phyloP scores from a whole-genome alignment of 148 eudicot species.

The Spergularia bocconei region DNA sequence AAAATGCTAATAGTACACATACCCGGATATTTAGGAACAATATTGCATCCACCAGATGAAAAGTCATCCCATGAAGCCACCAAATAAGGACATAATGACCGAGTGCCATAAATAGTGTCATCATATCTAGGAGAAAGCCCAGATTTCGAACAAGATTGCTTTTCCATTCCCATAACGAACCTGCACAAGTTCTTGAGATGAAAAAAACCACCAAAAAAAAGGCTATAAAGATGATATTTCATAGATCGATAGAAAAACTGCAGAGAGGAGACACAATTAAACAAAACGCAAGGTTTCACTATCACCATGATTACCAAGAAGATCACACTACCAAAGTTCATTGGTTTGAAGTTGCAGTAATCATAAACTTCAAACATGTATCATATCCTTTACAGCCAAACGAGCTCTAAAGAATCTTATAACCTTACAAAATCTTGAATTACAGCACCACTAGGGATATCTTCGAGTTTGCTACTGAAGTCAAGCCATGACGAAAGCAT shows the following conservation, averaged over 20 bases:
- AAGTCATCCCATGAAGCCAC: conserved; percentile 99
- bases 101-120: conserved; percentile 87
- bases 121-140: conserved; percentile 87
- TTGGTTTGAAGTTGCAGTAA: neutral
- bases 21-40: conserved; percentile 92
- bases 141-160: conserved; percentile 72
- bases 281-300: neutral
- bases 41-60: conserved; percentile 87
- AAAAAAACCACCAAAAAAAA: conserved; percentile 3
- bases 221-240: neutral
- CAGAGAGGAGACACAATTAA: neutral
- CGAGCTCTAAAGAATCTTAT: neutral
- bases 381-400: neutral
- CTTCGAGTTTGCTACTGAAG: neutral
- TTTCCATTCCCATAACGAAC: conserved; percentile 94
- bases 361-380: neutral
- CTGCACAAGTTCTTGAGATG: conserved; percentile 38
- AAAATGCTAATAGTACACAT: conserved; percentile 22
- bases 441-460: neutral
- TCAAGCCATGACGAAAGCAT: neutral
- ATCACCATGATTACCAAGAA: neutral
- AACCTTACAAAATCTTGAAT: neutral
- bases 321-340: neutral
- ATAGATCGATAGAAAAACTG: neutral
- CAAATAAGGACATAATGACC: conserved; percentile 91